Base-by-base conservation (phyloP, 169 alveolate species). In the Plasmodium inui region DNA sequence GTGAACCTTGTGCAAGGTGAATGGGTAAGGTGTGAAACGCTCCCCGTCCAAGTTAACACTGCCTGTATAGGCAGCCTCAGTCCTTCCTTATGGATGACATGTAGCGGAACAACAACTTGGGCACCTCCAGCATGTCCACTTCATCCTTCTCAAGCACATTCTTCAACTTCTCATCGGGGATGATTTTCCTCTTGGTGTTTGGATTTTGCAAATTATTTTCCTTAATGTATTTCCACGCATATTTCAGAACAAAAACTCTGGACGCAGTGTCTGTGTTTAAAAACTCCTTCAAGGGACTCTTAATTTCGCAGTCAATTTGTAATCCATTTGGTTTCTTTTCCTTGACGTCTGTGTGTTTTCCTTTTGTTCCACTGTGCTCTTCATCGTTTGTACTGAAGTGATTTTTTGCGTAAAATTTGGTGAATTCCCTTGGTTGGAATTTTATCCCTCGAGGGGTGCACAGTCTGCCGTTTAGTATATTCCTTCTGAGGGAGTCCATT, bases 221-320 rank as follows among this genome's bases (percentile, higher is more conserved):
- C 91, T 90, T 90, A 46, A 90, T 90, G 78, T 90, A 90, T 79
- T 90, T 90, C 94, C 94, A 90, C 5, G 93, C 93, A 50, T 85
- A 73, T 30, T 85, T 85, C 26, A 85, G 79, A 76, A 85, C 93
- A 76, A 67, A 85, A n/a, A 85, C 85, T 32, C 93, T 74, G n/a
- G 93, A 85, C 0, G 93, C 93, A 28, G 93, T 85, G 85, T 85
- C 67, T 8, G 85, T 44, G 44, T 85, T 85, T 85, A 85, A 46
- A 53, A 85, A 85, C 70, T 85, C 93, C 61, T 74, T 85, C 67
- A 85, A 78, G 14, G 93, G 93, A 46, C 93, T 85, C 46, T 85
- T 85, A 30, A 85, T 73, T 74, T 85, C 93, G 44, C 93, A 85
- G 44, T 85, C 93, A 70, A 85, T 55, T 85, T 85, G 93, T 74